Conservation (phyloP, 2,329 filamentous ascomycete genomes). For the Xylariales sp. region DNA sequence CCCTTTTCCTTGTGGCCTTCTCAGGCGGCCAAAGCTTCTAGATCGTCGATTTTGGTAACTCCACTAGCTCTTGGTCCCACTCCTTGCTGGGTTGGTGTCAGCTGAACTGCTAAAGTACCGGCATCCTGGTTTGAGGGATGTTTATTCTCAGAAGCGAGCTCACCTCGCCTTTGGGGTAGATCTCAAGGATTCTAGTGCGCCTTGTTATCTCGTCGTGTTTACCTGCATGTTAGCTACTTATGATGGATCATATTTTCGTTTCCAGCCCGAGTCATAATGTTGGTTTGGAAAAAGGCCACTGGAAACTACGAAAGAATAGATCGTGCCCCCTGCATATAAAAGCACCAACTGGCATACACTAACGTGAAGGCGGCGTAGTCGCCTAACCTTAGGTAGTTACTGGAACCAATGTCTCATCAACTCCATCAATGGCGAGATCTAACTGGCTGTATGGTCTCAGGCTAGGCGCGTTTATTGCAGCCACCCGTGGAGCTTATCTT, state of each 20-base stretch:
- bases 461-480: conserved; percentile 21
- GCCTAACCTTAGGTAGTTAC: conserved; percentile 41
- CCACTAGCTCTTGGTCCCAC: conserved; percentile 19
- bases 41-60: conserved; percentile 43
- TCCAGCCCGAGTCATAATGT: neutral
- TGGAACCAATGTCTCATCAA: conserved; percentile 41
- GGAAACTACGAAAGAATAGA: neutral
- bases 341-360: conserved; percentile 6
- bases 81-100: conserved; percentile 12
- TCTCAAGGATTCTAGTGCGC: neutral
- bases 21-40: conserved; percentile 37
- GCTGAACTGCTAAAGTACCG: conserved; percentile 21
- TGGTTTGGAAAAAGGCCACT: conserved; percentile 7
- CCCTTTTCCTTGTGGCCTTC: conserved; percentile 1
- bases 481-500: conserved; percentile 13
- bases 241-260: conserved; percentile 2
- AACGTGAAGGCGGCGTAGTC: conserved; percentile 29
- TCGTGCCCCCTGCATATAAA: conserved; percentile 3
- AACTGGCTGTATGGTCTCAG: conserved; percentile 19
- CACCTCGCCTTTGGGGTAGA: too few species aligned
- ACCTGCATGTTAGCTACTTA: conserved; percentile 3
- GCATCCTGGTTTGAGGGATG: conserved; percentile 15
- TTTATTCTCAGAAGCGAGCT: neutral
- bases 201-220: neutral
- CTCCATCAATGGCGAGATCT: conserved; percentile 18